phyloP scores from a whole-genome alignment of 2,329 filamentous ascomycete genomes.

The Colletotrichum sp. region DNA sequence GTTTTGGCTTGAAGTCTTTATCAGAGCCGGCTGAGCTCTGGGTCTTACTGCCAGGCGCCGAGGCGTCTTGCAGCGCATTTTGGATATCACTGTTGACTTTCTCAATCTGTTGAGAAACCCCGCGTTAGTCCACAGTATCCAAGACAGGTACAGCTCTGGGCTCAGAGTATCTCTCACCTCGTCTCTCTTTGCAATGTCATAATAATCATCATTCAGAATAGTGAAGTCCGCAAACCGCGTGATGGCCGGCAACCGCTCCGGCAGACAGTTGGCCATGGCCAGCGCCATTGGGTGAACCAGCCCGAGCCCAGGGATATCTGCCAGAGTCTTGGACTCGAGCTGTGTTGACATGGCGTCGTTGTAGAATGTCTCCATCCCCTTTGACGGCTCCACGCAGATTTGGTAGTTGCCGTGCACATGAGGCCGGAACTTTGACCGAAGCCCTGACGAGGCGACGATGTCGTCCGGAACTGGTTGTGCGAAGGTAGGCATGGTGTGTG shows the following conservation, averaged over 20 bases:
- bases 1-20: not conserved
- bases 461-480: not conserved
- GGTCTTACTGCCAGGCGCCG: not conserved
- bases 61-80: not conserved
- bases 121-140: fast-evolving
- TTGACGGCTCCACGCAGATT: not conserved
- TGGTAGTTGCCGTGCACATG: not conserved
- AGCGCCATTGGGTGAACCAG: not conserved
- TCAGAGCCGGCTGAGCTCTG: not conserved
- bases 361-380: not conserved
- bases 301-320: not conserved
- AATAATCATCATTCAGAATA: not conserved
- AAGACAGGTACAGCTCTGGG: fast-evolving
- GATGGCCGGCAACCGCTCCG: not conserved
- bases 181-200: not conserved
- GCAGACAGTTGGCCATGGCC: not conserved
- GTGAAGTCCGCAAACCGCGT: not conserved
- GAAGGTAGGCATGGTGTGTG: not conserved
- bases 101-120: not conserved
- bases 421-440: not conserved
- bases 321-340: not conserved
- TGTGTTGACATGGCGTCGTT: not conserved
- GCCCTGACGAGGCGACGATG: not conserved
- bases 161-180: not conserved
- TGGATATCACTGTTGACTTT: not conserved